A percentile compares a stretch with the other conserved stretches of the same genome.
Conservation (phyloP, 2,329 filamentous ascomycete genomes). For the Pseudocercospora crystallina region DNA sequence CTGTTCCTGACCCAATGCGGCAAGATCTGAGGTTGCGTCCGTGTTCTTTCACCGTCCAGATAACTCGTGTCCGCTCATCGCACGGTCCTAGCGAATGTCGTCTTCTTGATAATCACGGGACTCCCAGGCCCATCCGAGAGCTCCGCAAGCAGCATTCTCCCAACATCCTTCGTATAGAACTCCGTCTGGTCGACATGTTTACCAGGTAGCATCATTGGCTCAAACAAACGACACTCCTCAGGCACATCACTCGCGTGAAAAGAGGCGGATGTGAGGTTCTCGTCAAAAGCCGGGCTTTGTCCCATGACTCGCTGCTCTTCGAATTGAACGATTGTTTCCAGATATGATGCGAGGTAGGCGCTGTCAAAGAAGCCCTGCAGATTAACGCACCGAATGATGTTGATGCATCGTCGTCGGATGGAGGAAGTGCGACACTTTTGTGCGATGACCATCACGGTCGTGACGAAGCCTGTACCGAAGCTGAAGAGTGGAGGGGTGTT, state of each 20-base stretch:
- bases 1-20: no score
- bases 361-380: constrained; percentile 14
- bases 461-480: constrained; percentile 4
- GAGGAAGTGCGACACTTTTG: constrained; percentile 10
- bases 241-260: not conserved
- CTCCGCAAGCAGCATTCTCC: not conserved
- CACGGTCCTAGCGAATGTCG: no score
- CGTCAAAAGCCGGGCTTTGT: not conserved
- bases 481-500: no score
- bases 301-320: constrained; percentile 5
- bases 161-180: constrained; percentile 1
- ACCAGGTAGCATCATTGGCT: not conserved
- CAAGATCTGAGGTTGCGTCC: no score
- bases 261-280: not conserved
- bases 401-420: constrained; percentile 11
- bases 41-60: no score
- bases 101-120: no score
- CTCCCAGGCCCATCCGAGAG: no score
- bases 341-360: constrained; percentile 9
- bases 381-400: constrained; percentile 3
- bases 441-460: constrained; percentile 5
- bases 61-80: no score
- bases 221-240: not conserved
- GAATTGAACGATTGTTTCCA: constrained; percentile 5
- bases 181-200: not conserved